A percentile compares a stretch with the other conserved stretches of the same genome.
These are phyloP conservation scores for Fonsecaea multimorphosa DNA, from an alignment of 2,329 filamentous ascomycete species.

Conservation along the genomic window DNA sequence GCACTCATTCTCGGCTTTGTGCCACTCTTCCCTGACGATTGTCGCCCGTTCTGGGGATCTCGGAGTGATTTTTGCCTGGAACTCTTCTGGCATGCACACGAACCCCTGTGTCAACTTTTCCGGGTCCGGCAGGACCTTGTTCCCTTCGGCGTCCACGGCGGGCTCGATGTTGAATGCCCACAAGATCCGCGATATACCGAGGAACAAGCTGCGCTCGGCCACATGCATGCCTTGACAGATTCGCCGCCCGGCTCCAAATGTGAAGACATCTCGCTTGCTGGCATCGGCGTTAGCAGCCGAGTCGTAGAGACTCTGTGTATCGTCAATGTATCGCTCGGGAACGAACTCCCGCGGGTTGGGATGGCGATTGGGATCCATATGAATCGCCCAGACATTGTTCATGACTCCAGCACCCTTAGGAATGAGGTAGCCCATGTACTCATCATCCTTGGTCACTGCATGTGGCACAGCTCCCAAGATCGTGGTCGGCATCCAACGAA, in stretches of 20 bases:
- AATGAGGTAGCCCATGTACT: slow-evolving; percentile 37
- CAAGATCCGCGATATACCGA: slow-evolving; percentile 41
- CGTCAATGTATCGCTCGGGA: slow-evolving; percentile 43
- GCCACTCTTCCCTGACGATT: slow-evolving; percentile 24
- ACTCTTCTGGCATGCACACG: slow-evolving; percentile 53
- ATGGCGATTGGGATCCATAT: slow-evolving; percentile 41
- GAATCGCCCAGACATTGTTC: slow-evolving; percentile 40
- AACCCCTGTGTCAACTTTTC: slow-evolving; percentile 53
- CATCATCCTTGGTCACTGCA: slow-evolving; percentile 32
- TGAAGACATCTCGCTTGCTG: slow-evolving; percentile 40
- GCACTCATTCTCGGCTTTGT: slow-evolving; percentile 19
- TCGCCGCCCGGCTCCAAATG: slow-evolving; percentile 44
- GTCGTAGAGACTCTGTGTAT: slow-evolving; percentile 42
- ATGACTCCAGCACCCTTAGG: slow-evolving; percentile 36
- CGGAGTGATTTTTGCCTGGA: slow-evolving; percentile 46
- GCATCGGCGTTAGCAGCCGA: slow-evolving; percentile 43
- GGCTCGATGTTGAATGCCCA: slow-evolving; percentile 43
- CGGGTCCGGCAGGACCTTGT: slow-evolving; percentile 46
- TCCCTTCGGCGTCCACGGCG: slow-evolving; percentile 41
- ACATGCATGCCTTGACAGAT: slow-evolving; percentile 46
- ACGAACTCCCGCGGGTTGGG: slow-evolving; percentile 42
- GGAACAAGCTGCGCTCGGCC: slow-evolving; percentile 43
- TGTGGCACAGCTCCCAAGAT: slow-evolving; percentile 38
- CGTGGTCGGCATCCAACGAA: slow-evolving; percentile 59
- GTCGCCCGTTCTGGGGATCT: slow-evolving; percentile 44